A percentile compares a stretch with the other conserved stretches of the same genome.
phyloP scores from a whole-genome alignment of 371 early-diverging fungal genomes.

The Dinochytrium kinnereticum region DNA sequence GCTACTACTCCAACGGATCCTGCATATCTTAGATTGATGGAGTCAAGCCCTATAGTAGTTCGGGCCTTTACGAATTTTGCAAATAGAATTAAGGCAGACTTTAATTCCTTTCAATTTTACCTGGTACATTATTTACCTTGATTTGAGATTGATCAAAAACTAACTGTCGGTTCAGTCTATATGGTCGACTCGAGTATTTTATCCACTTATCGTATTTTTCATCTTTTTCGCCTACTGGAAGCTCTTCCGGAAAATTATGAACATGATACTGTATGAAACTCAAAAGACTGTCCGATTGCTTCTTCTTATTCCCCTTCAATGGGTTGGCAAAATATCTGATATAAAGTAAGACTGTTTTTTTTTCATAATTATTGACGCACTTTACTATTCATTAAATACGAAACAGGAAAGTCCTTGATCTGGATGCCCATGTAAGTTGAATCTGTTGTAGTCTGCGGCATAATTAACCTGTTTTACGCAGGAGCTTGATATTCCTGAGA shows the following conservation, averaged over 20 bases:
- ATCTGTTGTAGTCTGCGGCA: not conserved
- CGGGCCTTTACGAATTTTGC: not conserved
- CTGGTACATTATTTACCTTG: too few species aligned
- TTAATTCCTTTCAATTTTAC: not conserved
- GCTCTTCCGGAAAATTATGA: not conserved
- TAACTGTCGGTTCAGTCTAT: too few species aligned
- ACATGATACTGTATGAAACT: not conserved
- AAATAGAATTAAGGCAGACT: not conserved
- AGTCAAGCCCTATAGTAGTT: not conserved
- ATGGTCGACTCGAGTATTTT: not conserved
- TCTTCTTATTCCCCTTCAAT: not conserved
- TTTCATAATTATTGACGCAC: too few species aligned
- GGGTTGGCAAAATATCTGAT: not conserved
- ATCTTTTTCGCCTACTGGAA: not conserved
- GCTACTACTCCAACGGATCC: not conserved
- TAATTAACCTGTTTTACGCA: not conserved
- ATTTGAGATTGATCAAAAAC: too few species aligned
- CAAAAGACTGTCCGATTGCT: conserved; percentile 1
- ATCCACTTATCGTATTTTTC: not conserved
- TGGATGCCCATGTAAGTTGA: not conserved
- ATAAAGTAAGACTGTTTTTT: conserved; percentile 5
- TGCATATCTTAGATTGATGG: not conserved
- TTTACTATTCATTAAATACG: too few species aligned
- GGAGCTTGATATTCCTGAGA: conserved; percentile 4
- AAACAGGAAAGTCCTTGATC: not conserved